phyloP scores from a whole-genome alignment of 1,284 basidiomycete species.

The Ceratobasidium theobromae region DNA sequence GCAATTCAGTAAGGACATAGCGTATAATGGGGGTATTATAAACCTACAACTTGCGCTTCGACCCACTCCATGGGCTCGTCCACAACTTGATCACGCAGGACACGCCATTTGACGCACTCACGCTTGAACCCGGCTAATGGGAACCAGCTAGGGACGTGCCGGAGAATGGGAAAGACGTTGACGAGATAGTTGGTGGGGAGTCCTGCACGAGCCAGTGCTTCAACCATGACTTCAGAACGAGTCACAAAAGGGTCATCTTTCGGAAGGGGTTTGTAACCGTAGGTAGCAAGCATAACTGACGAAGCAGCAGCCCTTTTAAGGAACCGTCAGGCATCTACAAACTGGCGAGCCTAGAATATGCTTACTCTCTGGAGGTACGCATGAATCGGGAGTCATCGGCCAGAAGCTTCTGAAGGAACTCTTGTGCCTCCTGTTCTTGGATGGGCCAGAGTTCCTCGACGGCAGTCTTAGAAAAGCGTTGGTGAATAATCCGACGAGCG shows the following conservation, averaged over 20 bases:
- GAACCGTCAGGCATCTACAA: background rate
- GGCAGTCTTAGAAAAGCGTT: slow-evolving; percentile 23
- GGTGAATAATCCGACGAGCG: slow-evolving; percentile 17
- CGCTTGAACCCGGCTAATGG: slow-evolving; percentile 33
- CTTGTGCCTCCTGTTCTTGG: slow-evolving; percentile 18
- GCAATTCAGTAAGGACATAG: background rate
- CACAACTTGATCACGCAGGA: slow-evolving; percentile 15
- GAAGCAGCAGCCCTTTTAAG: slow-evolving; percentile 13
- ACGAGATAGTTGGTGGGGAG: slow-evolving; percentile 22
- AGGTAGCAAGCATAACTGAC: slow-evolving; percentile 19
- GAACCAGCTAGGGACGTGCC: slow-evolving; percentile 31
- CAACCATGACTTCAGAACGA: slow-evolving; percentile 27
- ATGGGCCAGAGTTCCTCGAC: slow-evolving; percentile 19
- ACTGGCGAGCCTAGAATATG: background rate
- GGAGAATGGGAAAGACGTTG: slow-evolving; percentile 21
- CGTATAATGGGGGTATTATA: background rate
- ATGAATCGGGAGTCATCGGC: slow-evolving; percentile 13
- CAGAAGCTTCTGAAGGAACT: slow-evolving; percentile 16
- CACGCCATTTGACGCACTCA: slow-evolving; percentile 29
- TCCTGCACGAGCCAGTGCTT: slow-evolving; percentile 18
- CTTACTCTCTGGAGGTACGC: slow-evolving; percentile 27
- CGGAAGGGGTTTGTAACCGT: slow-evolving; percentile 20
- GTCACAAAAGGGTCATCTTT: slow-evolving; percentile 22
- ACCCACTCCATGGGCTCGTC: slow-evolving; percentile 27
- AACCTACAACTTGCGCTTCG: slow-evolving; percentile 9